Evolutionary conservation across 306 rosid species (phyloP), one percentile per base, ranked within the genome.

Genomic region (Cicer judaicum): DNA sequence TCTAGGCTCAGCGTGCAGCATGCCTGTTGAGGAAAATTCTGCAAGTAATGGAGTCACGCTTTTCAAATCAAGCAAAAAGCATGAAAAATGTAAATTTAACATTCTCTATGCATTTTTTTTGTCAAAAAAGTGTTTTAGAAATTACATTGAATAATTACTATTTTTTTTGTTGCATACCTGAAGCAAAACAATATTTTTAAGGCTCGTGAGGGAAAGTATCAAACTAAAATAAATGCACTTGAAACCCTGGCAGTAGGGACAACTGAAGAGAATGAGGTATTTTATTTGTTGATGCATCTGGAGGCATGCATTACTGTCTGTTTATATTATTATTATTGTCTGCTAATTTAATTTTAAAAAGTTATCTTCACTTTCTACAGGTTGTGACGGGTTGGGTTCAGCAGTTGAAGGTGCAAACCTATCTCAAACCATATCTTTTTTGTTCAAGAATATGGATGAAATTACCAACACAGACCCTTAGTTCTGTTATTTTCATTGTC

Each of bases 171-270:
- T 85, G 75, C 55, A 49, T 82, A 59, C 64, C 53, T 86, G 82
- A 84, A 93, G 97, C 96, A 89, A 82, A 88, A 81, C 86, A 86
- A 81, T 80, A 80, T 85, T 70, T 86, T 85, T 80, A 88, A 87
- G 85, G 78, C 86, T 77, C 96, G 97, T 10, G 99, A 95, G 84
- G 96, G 86, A 81, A 95, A 89, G 85, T 89, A 86, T 70, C 92
- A 84, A 72, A 78, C 85, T 59, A 90, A 74, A 91, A 78, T 95
- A 16, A 86, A 79, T 84, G 96, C 83, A 7, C 97, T 95, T 66
- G 98, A 95, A 83, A 81, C 93, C 49, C 88, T 95, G 78, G 89
- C 96, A 39, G 73, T 82, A 5, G 98, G 98, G 73, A 77, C 93
- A 38, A 68, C 85, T 8, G 93, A 87, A 85, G 99, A 95, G 84